Conservation (phyloP, 345 rosid species). For the Excoecaria cochinchinensis region DNA sequence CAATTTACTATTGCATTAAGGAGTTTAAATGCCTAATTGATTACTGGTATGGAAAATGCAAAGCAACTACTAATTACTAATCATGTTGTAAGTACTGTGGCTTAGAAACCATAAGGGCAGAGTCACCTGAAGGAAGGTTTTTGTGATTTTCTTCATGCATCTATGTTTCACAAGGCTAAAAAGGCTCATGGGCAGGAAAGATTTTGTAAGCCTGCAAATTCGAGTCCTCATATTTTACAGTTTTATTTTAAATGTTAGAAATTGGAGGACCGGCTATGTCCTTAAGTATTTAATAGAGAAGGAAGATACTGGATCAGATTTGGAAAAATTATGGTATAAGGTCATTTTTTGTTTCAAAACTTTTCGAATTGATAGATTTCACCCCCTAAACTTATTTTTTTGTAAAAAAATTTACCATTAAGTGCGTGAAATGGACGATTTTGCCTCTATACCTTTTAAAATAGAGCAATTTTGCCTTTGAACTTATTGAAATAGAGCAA, state of each 20-base stretch:
- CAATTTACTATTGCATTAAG: neutral
- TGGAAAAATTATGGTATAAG: neutral
- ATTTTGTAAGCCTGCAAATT: neutral
- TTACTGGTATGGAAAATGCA: neutral
- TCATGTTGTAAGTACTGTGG: neutral
- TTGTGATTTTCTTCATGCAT: neutral
- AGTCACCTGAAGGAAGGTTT: neutral
- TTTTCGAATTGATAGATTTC: too few species aligned
- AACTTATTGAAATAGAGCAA: too few species aligned
- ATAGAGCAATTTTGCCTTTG: too few species aligned
- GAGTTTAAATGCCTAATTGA: neutral
- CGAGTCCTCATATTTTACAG: neutral
- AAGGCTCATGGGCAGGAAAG: neutral
- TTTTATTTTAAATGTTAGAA: neutral
- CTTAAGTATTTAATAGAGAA: neutral
- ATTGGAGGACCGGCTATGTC: neutral
- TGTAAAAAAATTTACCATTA: too few species aligned
- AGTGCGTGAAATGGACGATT: too few species aligned
- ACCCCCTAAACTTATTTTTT: too few species aligned
- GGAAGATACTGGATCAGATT: neutral
- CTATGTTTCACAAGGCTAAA: neutral
- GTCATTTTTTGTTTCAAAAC: too few species aligned
- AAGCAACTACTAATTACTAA: neutral
- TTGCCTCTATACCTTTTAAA: too few species aligned
- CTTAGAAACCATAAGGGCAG: neutral